Evolutionary conservation across 2,329 filamentous ascomycete genomes (phyloP), one percentile per base, ranked within the genome.

Genomic region (Ilyonectria robusta): DNA sequence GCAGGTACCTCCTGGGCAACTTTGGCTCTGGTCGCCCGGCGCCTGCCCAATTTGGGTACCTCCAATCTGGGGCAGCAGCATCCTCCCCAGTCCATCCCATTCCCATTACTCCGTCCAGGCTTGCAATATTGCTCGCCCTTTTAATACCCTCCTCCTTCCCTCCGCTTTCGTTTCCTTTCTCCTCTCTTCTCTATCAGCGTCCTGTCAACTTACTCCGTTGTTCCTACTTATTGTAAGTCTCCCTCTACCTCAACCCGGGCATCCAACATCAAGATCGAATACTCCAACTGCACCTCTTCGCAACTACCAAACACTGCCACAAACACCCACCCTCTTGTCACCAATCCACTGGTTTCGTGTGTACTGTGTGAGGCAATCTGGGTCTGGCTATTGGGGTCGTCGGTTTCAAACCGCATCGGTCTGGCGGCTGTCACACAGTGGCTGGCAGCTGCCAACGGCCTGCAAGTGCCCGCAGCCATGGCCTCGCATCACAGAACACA

Each of bases 11-110:
- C 15, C 40, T n/a, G 29, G 31, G 40, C 10, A 21, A 13, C 19
- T 46, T 59, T 44, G 44, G 53, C 35, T 55, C 33, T 53, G 6
- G 42, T 46, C 35, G 56, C 46, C 64, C 48, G 64, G 67, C 58
- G 59, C 42, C 56, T 63, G 56, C 64, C 66, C 67, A 67, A 64
- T 64, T 54, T 62, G 55, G 58, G 50, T 70, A 59, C 51, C 60
- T 60, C 33, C 55, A 65, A 65, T 65, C 62, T 65, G 62, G 62
- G 62, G 56, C 62, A 57, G n/a, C 21, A 59, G 47, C 40, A 65
- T 70, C 71, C 59, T 60, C 58, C 65, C 57, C 19, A 19, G 26
- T 60, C 51, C 50, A 42, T 46, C 53, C 40, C 15, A 26, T 26
- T 26, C 60, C 51, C 42, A 62, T n/a, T n/a, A 50, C 26, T 42